Percentiles rank a stretch among this genome's conserved stretches.
Conservation (phyloP, 169 alveolate genomes). For the Cryptosporidium viatorum region DNA sequence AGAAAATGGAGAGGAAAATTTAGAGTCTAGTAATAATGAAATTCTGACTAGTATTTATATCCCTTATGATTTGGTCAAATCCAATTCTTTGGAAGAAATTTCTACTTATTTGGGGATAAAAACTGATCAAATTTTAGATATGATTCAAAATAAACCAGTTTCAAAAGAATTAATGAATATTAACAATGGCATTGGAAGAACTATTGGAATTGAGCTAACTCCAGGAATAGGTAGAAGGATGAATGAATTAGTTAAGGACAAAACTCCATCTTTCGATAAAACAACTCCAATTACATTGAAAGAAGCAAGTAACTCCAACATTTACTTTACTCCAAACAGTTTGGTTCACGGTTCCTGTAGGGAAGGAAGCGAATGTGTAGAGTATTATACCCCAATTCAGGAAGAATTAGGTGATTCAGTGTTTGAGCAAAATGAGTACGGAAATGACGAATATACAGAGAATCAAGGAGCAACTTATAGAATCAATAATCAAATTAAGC, state of each 20-base stretch:
- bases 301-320: not conserved
- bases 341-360: not conserved
- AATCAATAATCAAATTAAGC: not conserved
- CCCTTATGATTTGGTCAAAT: not conserved
- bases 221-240: not conserved
- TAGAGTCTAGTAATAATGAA: not conserved
- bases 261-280: not conserved
- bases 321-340: constrained; percentile 54
- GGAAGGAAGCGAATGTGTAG: not conserved
- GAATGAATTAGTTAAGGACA: not conserved
- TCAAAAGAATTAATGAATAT: no score
- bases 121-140: not conserved
- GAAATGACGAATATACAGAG: not conserved
- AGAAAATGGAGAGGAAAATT: not conserved
- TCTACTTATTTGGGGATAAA: not conserved
- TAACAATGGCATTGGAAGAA: not conserved
- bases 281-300: not conserved
- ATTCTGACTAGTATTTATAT: not conserved
- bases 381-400: constrained; percentile 31
- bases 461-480: not conserved
- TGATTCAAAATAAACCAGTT: not conserved
- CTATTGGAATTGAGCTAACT: not conserved
- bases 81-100: not conserved
- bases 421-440: not conserved
- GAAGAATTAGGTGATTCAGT: not conserved